These are phyloP conservation scores for Fusarium newnesense DNA, from an alignment of 2,329 filamentous ascomycete species.

Conservation along the genomic window DNA sequence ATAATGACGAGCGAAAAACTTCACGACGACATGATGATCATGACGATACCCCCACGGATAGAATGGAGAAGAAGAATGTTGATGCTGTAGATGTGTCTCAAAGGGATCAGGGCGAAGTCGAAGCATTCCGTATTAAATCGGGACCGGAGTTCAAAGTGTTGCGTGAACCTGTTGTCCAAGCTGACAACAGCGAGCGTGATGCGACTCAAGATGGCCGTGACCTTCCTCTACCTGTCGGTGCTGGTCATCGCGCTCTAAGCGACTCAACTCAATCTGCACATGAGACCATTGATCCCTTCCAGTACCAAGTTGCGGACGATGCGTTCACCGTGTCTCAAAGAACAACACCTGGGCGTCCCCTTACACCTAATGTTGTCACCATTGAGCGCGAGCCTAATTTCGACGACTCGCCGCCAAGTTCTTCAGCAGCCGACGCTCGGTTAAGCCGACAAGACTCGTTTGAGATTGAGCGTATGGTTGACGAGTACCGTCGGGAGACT, in stretches of 20 bases:
- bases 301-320: slow-evolving; percentile 65
- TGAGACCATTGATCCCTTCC: slow-evolving; percentile 65
- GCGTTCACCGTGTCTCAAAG: slow-evolving; percentile 59
- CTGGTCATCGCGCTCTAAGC: slow-evolving; percentile 42
- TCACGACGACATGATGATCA: slow-evolving; percentile 49
- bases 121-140: slow-evolving; percentile 45
- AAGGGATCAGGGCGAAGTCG: slow-evolving; percentile 39
- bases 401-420: slow-evolving; percentile 49
- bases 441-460: slow-evolving; percentile 63
- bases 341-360: slow-evolving; percentile 53
- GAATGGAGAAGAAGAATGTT: slow-evolving; percentile 37
- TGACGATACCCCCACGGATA: slow-evolving; percentile 45
- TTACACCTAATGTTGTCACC: slow-evolving; percentile 63
- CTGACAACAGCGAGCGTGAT: slow-evolving; percentile 39
- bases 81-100: slow-evolving; percentile 42
- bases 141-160: slow-evolving; percentile 45
- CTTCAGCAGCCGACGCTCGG: slow-evolving; percentile 47
- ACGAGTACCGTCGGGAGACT: slow-evolving; percentile 44
- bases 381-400: slow-evolving; percentile 65
- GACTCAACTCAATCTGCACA: slow-evolving; percentile 39
- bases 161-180: slow-evolving; percentile 34
- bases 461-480: slow-evolving; percentile 53
- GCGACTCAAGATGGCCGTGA: slow-evolving; percentile 44
- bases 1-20: slow-evolving; percentile 46
- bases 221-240: slow-evolving; percentile 42